Evolutionary conservation across 495 filamentous ascomycete species (phyloP), one percentile per base, ranked within the genome.

Genomic region (Neurospora sp.): DNA sequence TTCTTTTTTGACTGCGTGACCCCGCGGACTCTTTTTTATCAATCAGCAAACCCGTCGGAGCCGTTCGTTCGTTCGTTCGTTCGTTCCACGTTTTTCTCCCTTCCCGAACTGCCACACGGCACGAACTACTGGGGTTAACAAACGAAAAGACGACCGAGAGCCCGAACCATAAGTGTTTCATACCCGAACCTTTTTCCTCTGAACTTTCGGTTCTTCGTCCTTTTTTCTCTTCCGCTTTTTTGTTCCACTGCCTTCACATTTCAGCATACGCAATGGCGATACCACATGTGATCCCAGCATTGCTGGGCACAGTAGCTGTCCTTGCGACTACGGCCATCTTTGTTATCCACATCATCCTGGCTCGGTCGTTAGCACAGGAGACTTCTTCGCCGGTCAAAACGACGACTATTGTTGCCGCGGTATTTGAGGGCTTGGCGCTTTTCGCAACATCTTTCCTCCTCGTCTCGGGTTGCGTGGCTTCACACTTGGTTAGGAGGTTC

Each of bases 301-400:
- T 69, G 73, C 77, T 86, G 76, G 85, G 84, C 69, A 70, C 74
- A 20, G 39, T 81, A 69, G 79, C 84, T 42, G 70, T 81, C 14
- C 65, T 85, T 12, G 78, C 84, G 4, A 86, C 85, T 10, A 78
- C 80, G 20, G 81, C 83, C 18, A 75, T 79, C 37, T 42, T 86
- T 27, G 78, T 78, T 40, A 76, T 84, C 8, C 81, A 85, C 59
- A 77, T 81, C 35, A 77, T 84, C 40, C 76, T 86, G 37, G 82
- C 83, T 9, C 78, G 74, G 20, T 83, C 79, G 69, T 59, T 79
- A 69, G 77, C 78, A 71, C 70, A 75, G 42, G 73, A 76, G 8
- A 46, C 77, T n/a, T 76, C 77, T n/a, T 76, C 81, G 0, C 69
- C 82, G 5, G 79, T 81, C 27, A 75, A 77, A 71, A 74, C 72